phyloP scores from a whole-genome alignment of 2,329 filamentous ascomycete species.

The Dendrostoma leiphaemia region DNA sequence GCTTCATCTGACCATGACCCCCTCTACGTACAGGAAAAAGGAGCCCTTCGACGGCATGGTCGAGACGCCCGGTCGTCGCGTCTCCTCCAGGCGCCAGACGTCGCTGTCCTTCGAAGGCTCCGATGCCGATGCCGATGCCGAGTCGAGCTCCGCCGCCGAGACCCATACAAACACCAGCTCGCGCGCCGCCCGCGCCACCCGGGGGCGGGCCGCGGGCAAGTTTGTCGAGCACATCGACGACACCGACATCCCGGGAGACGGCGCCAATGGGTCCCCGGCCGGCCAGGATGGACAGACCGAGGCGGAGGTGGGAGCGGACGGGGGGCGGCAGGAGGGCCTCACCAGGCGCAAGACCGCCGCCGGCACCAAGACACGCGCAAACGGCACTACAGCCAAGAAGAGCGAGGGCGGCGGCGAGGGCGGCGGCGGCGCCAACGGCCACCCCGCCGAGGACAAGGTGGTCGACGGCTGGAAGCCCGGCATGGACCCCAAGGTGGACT shows the following conservation, averaged over 20 bases:
- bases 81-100: slow-evolving; percentile 48
- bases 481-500: slow-evolving; percentile 61
- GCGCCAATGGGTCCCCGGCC: neutral
- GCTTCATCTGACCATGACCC: too few relatives aligned
- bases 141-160: slow-evolving; percentile 48
- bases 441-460: slow-evolving; percentile 29
- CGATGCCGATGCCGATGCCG: slow-evolving; percentile 48
- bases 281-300: neutral
- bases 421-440: slow-evolving; percentile 28
- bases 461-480: slow-evolving; percentile 60
- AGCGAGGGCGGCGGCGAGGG: slow-evolving; percentile 24
- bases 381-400: slow-evolving; percentile 24
- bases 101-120: slow-evolving; percentile 42
- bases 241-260: slow-evolving; percentile 30
- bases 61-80: slow-evolving; percentile 50
- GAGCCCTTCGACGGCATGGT: slow-evolving; percentile 62
- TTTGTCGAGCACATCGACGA: slow-evolving; percentile 51
- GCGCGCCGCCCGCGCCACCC: slow-evolving; percentile 29
- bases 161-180: slow-evolving; percentile 26
- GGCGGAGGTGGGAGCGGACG: too few relatives aligned
- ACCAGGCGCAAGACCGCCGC: slow-evolving; percentile 10
- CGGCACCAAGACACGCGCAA: slow-evolving; percentile 22
- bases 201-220: slow-evolving; percentile 47
- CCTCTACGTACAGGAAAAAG: slow-evolving; percentile 47
- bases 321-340: too few relatives aligned